Evolutionary conservation across 805 yeast genomes (phyloP), one percentile per base, ranked within the genome.

Genomic region (Ogataea polymorpha): DNA sequence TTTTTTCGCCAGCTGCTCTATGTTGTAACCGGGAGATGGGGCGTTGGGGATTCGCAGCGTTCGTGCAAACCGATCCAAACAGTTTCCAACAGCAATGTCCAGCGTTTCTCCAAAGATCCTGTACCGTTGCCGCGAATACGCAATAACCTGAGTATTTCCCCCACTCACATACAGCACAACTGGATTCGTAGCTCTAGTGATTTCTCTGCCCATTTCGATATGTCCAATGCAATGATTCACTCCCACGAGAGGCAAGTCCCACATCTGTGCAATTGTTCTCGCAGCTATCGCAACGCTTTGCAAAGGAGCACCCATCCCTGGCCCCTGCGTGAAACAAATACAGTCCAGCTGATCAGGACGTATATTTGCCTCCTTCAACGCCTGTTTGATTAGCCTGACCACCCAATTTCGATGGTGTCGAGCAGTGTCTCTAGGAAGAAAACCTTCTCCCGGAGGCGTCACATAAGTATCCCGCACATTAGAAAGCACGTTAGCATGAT

Each of bases 301-400:
- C 39, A 93, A 67, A 0, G 99, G 99, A 1, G 98, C 98, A 2
- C 99, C 99, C 98, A 93, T 93, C 1, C 99, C 99, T 0, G 99
- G 99, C 5, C 99, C 99, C 63, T 86, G 95, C 1, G 99, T 93
- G 61, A 93, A 93, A 61, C 96, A 88, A 35, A 93, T 85, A 36
- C 86, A 82, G 62, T 85, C 90, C 5, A 83, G 56, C 33, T 85
- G 85, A 1, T 49, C 25, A 10, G 67, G 65, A 2, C 54, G 50
- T 5, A 87, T 55, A 0, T 65, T 61, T 2, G 95, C 82, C 30
- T 82, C 90, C 2, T 61, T 59, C 30, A 93, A 55, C 0, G 98
- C 84, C 23, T 56, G 55, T 52, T 79, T 79, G 27, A 88, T 78
- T 16, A 90, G 64, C 42, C 97, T 65, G 1, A 86, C 90, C 16